Percentiles rank a stretch among this genome's conserved stretches.
Evolutionary conservation across 163 green algal genomes (phyloP).

Genomic region (Volvox carteri): DNA sequence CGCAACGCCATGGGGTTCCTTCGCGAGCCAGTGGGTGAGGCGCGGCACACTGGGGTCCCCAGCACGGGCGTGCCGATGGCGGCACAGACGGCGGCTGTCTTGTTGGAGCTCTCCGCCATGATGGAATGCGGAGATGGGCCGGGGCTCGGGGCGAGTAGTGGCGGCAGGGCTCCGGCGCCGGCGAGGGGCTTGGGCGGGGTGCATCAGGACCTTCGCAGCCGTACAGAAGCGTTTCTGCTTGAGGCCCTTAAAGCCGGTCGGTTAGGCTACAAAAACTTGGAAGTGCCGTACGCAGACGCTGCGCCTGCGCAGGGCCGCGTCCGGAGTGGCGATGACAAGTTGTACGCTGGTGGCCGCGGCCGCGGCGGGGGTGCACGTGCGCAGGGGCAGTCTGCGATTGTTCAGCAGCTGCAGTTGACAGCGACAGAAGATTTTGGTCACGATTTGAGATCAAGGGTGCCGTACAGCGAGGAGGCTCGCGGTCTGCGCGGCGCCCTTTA

Average conservation of each 20-base stretch:
- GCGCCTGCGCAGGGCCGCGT: not conserved
- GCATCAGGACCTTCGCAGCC: not conserved
- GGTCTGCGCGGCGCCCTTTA: too few species aligned
- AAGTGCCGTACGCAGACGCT: not conserved
- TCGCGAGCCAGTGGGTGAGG: too few species aligned
- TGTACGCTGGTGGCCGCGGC: not conserved
- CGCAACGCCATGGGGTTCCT: too few species aligned
- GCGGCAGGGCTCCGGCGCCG: not conserved
- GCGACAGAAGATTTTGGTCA: not conserved
- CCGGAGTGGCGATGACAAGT: not conserved
- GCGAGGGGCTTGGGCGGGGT: not conserved
- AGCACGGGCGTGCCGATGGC: not conserved
- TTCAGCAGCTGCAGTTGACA: not conserved
- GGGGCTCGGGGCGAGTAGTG: not conserved
- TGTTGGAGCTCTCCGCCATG: not conserved
- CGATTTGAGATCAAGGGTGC: too few species aligned
- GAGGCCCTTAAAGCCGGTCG: not conserved
- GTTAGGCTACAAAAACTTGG: not conserved
- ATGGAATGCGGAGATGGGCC: not conserved
- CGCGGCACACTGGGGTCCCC: not conserved
- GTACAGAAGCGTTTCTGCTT: not conserved
- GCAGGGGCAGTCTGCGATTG: not conserved
- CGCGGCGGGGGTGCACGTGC: not conserved
- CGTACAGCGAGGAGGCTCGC: too few species aligned
- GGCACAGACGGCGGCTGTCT: not conserved